A percentile compares a stretch with the other conserved stretches of the same genome.
Conservation (phyloP, 2,329 filamentous ascomycete species). For the Penicillium sp. region DNA sequence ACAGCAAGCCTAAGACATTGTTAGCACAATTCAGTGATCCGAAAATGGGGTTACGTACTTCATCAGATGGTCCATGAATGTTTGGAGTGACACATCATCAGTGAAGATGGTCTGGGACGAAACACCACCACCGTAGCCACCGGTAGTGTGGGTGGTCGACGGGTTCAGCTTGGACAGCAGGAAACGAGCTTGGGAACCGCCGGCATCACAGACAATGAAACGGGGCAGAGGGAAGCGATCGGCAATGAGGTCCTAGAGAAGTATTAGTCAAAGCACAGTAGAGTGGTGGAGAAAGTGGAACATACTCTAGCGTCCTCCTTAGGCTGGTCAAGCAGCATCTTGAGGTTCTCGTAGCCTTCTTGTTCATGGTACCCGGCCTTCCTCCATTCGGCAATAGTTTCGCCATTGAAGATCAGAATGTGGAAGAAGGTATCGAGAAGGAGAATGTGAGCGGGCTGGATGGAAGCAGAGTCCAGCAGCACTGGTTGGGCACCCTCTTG, state of each 20-base stretch:
- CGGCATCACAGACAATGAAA: constrained; percentile 98
- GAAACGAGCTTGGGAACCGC: constrained; percentile 96
- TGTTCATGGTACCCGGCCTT: constrained; percentile 98
- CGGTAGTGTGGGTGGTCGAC: constrained; percentile 92
- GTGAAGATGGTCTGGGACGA: constrained; percentile 98
- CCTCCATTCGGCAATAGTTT: constrained; percentile 96
- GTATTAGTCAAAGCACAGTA: constrained; percentile 7
- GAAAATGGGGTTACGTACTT: constrained; percentile 64
- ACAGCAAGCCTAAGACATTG: constrained; percentile 48
- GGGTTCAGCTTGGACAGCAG: constrained; percentile 95
- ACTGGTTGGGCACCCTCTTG: constrained; percentile 91
- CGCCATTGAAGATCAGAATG: constrained; percentile 97
- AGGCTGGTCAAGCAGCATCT: constrained; percentile 80
- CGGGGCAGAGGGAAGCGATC: constrained; percentile 97
- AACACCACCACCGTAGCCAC: constrained; percentile 85
- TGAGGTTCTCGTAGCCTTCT: constrained; percentile 97
- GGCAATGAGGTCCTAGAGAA: constrained; percentile 79
- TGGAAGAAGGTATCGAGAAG: constrained; percentile 99
- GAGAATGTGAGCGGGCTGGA: constrained; percentile 89
- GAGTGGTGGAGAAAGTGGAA: constrained; percentile 14
- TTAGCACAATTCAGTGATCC: constrained; percentile 27
- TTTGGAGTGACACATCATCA: constrained; percentile 95
- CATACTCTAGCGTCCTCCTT: constrained; percentile 94
- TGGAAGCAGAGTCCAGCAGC: constrained; percentile 93
- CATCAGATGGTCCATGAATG: constrained; percentile 99